Base-by-base conservation (phyloP, 441 rosid species). In the Mallotus repandus region DNA sequence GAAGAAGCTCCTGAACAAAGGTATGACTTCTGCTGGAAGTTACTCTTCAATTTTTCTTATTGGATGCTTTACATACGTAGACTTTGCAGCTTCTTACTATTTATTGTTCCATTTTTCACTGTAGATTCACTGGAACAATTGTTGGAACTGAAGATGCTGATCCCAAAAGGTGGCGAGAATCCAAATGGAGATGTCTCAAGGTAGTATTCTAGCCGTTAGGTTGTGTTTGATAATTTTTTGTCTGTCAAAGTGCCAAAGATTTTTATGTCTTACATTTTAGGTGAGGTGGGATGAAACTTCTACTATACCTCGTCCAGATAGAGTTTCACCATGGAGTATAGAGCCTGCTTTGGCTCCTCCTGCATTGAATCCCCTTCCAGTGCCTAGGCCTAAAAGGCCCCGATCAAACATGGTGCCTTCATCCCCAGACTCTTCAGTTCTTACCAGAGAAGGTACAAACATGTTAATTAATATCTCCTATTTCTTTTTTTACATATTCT, bases 1-100 rank as follows among this genome's bases (percentile, higher is more conserved):
- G 99, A 96, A 84, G 99, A 96, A 84, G 93, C 99, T 78, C 99
- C 99, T 0, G 99, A 96, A 69, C 99, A 89, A 84, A 91, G 98
- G 99, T 93, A 76, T 50, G 79, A 32, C 45, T 57, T 61, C 25
- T 50, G 35, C 59, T 43, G 52, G 63, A 65, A 59, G 41, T 58
- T 57, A 12, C 38, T 12, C 13, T 11, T 45, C 45, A 15, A 61
- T 46, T 49, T 15, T 29, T 69, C 58, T 22, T 56, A 22, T 68
- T 25, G 1, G 54, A 9, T 38, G 15, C 46, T 63, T 63, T 10
- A n/a, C 29, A 19, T 48, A 22, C n/a, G 3, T 25, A 25, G 38
- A 25, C 2, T 46, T n/a, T 14, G 58, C 7, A 14, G 9, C 32
- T 35, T 61, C 43, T n/a, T 18, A 0, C 14, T 22, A 38, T 22